Conservation (phyloP, 2,329 filamentous ascomycete genomes). For the Fusarium brachygibbosum region DNA sequence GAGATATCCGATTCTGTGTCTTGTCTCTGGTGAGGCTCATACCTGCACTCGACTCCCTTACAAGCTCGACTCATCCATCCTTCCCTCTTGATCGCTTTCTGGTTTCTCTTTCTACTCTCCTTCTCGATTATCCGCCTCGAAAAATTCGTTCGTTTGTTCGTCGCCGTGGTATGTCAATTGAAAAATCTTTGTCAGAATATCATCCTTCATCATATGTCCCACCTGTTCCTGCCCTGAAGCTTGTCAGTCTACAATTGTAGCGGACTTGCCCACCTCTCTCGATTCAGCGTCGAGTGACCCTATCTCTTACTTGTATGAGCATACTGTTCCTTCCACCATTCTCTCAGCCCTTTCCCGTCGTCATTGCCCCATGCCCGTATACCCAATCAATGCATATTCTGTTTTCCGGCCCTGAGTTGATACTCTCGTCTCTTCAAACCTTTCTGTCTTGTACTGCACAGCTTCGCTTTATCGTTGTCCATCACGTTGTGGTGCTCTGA, state of each 20-base stretch:
- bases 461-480: conserved; percentile 3
- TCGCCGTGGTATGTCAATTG: conserved; percentile 40
- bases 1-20: conserved; percentile 46
- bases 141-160: conserved; percentile 29
- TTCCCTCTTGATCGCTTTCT: conserved; percentile 14
- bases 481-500: conserved; percentile 1
- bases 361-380: background rate
- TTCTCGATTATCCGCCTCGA: conserved; percentile 9
- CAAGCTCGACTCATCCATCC: conserved; percentile 26
- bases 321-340: conserved; percentile 27
- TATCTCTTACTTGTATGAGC: conserved; percentile 40
- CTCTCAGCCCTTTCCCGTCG: conserved; percentile 6
- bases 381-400: conserved; percentile 22
- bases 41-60: conserved; percentile 34
- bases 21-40: conserved; percentile 38
- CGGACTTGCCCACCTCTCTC: conserved; percentile 12
- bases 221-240: conserved; percentile 23
- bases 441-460: conserved; percentile 6
- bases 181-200: conserved; percentile 22
- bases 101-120: conserved; percentile 16
- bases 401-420: conserved; percentile 8
- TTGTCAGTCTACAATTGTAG: conserved; percentile 23
- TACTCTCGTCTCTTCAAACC: conserved; percentile 14
- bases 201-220: conserved; percentile 27
- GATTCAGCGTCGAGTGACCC: conserved; percentile 17